A percentile compares a stretch with the other conserved stretches of the same genome.
Conservation (phyloP, 2,329 filamentous ascomycete species). For the Fusarium kyushuense region DNA sequence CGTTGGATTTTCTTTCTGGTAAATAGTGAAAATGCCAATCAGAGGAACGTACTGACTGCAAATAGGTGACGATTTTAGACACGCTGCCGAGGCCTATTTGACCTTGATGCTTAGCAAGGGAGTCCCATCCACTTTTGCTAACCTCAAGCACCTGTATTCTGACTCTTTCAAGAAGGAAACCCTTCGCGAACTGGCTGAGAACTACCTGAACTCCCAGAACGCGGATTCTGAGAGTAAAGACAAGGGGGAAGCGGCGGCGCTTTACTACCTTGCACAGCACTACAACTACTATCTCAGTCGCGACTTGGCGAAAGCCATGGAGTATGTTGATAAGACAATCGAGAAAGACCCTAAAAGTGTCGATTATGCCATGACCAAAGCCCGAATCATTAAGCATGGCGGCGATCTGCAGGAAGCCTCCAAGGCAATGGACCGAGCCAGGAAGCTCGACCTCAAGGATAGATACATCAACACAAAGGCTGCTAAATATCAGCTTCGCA, state of each 20-base stretch:
- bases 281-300: constrained; percentile 94
- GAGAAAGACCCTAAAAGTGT: constrained; percentile 82
- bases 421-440: constrained; percentile 88
- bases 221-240: constrained; percentile 60
- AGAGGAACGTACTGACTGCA: constrained; percentile 35
- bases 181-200: constrained; percentile 80
- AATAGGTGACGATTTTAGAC: constrained; percentile 80
- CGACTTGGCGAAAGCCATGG: constrained; percentile 82
- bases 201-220: constrained; percentile 75
- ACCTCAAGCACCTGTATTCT: constrained; percentile 91
- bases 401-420: constrained; percentile 84
- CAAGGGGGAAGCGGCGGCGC: constrained; percentile 80
- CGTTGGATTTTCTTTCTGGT: constrained; percentile 88
- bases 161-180: constrained; percentile 81
- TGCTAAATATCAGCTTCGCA: constrained; percentile 94
- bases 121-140: constrained; percentile 95
- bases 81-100: constrained; percentile 83
- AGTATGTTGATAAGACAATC: constrained; percentile 87
- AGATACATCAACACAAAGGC: constrained; percentile 99
- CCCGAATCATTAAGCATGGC: constrained; percentile 91
- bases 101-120: constrained; percentile 89
- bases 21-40: constrained; percentile 37
- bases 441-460: constrained; percentile 87
- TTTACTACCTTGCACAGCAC: constrained; percentile 96
- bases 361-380: constrained; percentile 95